phyloP scores from a whole-genome alignment of 2,329 filamentous ascomycete species.

The Ceratocystis diversiconidia region DNA sequence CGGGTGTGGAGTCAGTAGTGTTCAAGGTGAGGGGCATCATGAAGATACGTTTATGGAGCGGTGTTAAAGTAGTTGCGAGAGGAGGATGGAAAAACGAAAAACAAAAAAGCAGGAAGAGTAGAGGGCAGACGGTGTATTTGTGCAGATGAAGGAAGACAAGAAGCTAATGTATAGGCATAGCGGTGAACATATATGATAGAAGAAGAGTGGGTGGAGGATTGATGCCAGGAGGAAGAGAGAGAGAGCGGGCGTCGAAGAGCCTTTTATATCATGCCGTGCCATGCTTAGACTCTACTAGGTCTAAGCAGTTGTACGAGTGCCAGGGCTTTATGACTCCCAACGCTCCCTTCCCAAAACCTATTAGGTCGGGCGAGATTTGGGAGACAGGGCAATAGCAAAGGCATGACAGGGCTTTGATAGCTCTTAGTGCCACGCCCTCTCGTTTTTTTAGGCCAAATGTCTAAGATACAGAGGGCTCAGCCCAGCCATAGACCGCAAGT shows the following conservation, averaged over 20 bases:
- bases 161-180: background rate
- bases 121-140: background rate
- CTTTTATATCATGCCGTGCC: conserved; percentile 14
- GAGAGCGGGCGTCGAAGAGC: background rate
- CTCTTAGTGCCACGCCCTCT: background rate
- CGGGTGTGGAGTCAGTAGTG: conserved; percentile 27
- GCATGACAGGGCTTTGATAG: conserved; percentile 1
- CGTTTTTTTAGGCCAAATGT: background rate
- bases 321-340: background rate
- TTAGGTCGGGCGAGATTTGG: background rate
- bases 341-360: background rate
- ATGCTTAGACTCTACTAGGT: background rate
- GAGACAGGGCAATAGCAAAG: background rate
- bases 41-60: conserved; percentile 18
- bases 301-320: background rate
- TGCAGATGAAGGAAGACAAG: background rate
- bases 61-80: background rate
- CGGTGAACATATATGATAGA: background rate
- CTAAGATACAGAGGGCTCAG: background rate
- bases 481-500: background rate
- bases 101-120: background rate
- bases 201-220: background rate
- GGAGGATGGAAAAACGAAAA: background rate
- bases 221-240: background rate
- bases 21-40: conserved; percentile 29